Base-by-base conservation (phyloP, 2,329 filamentous ascomycete genomes). In the Albophoma yamanashiensis region DNA sequence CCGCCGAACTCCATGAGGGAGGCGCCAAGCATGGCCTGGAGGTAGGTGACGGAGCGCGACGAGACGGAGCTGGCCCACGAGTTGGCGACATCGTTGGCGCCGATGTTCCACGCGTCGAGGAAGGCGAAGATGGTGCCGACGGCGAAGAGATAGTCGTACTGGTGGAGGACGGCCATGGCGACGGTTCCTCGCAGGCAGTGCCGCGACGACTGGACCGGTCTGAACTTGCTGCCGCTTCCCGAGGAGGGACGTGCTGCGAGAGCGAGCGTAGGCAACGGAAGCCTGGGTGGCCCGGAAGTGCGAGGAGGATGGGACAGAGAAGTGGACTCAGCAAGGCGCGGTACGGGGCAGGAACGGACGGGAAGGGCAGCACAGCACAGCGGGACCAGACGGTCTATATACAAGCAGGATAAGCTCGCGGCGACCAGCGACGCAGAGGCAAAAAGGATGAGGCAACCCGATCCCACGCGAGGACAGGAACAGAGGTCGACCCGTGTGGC, bases 31-130 rank as follows among this genome's bases (percentile, higher is more conserved):
- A 84, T 83, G 64, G 82, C 84, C 70, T 87, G 83, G 58, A 80
- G 62, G 69, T 86, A 82, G 22, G 81, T 80, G 50, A 88, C 72
- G 61, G 87, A 89, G 45, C 86, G 78, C 4, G 87, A 89, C 1
- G 85, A 88, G 61, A 90, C 88, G 64, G 83, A 87, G 40, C 85
- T 89, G n/a, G 87, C 87, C 83, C 85, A 91, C 1, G 86, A 83
- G 76, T 90, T 91, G 72, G 88, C 87, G 62, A 90, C 87, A 87
- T 90, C 88, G 74, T 85, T 78, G 70, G 69, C 73, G 65, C 74
- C 75, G 72, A 66, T 86, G 69, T 86, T 87, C 81, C 82, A 88
- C 58, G 84, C 84, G 69, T 87, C 85, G 47, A 88, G 80, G 68
- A 84, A 82, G 62, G 85, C 83, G 71, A 88, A 88, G 61, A 87